Base-by-base conservation (phyloP, 352 stramenopile genomes). In the Pythium oligandrum region DNA sequence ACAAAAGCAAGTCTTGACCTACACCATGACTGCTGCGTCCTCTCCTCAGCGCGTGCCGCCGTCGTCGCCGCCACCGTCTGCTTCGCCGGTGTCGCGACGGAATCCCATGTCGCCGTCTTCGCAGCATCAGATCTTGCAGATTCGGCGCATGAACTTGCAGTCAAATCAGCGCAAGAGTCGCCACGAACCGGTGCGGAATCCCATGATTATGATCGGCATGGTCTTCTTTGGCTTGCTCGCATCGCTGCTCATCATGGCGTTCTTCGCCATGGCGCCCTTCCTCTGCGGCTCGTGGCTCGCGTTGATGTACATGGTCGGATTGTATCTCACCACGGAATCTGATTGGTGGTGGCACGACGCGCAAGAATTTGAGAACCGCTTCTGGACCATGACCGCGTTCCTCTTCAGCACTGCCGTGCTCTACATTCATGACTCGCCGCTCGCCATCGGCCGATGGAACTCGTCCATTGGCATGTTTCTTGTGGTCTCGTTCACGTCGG, bases 341-440 rank as follows among this genome's bases (percentile, higher is more conserved):
- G 85, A 88, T 40, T 95, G 83, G 83, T 78, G 81, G 51, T 93
- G 81, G 76, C 83, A 93, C 68, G 78, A 93, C 56, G 83, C 86
- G 12, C 84, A 96, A 59, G 95, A 98, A 73, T 98, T 98, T 61
- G 95, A 98, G 70, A 98, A 98, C 78, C 82, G 93, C 57, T 98
- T 98, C 66, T 98, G 93, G 95, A 98, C 93, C 4, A 80, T 97
- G 58, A 97, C 96, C 36, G 90, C 90, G 8, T 88, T 97, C 50
- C 58, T 98, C n/a, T 91, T 98, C 47, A 96, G 83, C 45, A 86
- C 81, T 1, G 89, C 90, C n/a, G 64, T 95, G 42, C 73, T 98
- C n/a, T 98, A 97, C 62, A 91, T 96, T 42, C 80, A 92, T 54
- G 95, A 98, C 77, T 98, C 92, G 40, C 95, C 95, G 12, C 68